A percentile compares a stretch with the other conserved stretches of the same genome.
Evolutionary conservation across 2,329 filamentous ascomycete genomes (phyloP).

Genomic region (Paraphoma chrysanthemicola): DNA sequence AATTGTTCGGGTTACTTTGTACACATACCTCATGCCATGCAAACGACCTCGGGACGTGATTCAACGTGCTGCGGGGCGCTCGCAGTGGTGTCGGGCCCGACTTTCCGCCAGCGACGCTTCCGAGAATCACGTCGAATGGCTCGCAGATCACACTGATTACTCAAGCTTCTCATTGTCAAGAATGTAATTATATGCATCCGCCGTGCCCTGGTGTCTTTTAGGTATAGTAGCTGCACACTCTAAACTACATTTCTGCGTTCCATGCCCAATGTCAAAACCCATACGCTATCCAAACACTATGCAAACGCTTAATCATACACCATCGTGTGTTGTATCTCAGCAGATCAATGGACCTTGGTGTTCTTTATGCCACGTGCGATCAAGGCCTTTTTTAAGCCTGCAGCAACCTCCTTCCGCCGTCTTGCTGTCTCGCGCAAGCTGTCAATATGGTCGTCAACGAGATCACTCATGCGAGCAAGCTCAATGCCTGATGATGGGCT

Average conservation of each 20-base stretch:
- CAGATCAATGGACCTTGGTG: slow-evolving; percentile 23
- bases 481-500: slow-evolving; percentile 30
- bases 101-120: not conserved
- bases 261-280: not conserved
- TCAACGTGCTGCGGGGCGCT: not conserved
- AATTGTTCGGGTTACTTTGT: not conserved
- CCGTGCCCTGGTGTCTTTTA: not conserved
- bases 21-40: too few species aligned
- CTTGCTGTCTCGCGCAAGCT: slow-evolving; percentile 42
- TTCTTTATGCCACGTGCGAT: slow-evolving; percentile 40
- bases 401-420: slow-evolving; percentile 48
- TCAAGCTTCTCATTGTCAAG: not conserved
- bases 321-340: slow-evolving; percentile 10
- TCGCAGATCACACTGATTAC: not conserved
- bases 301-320: slow-evolving; percentile 31
- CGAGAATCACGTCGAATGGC: not conserved
- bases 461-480: slow-evolving; percentile 45
- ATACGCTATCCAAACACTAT: slow-evolving; percentile 19
- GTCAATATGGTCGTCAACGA: slow-evolving; percentile 51
- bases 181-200: not conserved
- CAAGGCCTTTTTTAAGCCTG: slow-evolving; percentile 47
- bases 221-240: not conserved
- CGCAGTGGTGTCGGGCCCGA: not conserved
- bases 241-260: not conserved
- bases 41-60: not conserved